phyloP scores from a whole-genome alignment of 768 basidiomycete genomes.

The Termitomyces sp. region DNA sequence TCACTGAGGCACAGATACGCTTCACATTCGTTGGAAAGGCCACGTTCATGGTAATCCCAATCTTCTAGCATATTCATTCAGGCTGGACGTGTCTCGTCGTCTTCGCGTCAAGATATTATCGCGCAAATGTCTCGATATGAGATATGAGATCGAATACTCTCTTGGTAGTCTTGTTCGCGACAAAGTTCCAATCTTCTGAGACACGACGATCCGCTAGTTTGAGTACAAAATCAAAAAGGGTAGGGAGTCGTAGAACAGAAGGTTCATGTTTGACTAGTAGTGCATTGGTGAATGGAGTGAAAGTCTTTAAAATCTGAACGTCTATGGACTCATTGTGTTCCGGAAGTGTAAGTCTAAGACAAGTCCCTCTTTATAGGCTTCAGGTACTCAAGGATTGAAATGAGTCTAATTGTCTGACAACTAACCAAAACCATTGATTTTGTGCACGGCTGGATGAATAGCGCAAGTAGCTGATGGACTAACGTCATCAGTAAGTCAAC shows the following conservation, averaged over 20 bases:
- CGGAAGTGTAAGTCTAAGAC: not conserved
- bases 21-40: too few relatives aligned
- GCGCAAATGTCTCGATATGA: not conserved
- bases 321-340: not conserved
- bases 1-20: too few relatives aligned
- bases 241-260: too few relatives aligned
- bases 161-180: not conserved
- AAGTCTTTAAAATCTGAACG: not conserved
- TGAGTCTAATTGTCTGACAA: not conserved
- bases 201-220: too few relatives aligned
- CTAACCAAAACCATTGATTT: not conserved
- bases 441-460: not conserved
- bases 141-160: not conserved
- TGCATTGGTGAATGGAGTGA: not conserved
- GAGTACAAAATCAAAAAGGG: too few relatives aligned
- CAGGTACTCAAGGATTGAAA: not conserved
- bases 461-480: not conserved
- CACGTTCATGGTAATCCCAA: too few relatives aligned
- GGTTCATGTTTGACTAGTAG: too few relatives aligned
- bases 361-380: too few relatives aligned
- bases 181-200: too few relatives aligned
- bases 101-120: not conserved
- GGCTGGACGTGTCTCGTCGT: too few relatives aligned
- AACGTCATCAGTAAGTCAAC: not conserved
- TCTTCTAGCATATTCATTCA: too few relatives aligned